Base-by-base conservation (phyloP, 1,284 basidiomycete genomes). In the Blastosporella zonata region DNA sequence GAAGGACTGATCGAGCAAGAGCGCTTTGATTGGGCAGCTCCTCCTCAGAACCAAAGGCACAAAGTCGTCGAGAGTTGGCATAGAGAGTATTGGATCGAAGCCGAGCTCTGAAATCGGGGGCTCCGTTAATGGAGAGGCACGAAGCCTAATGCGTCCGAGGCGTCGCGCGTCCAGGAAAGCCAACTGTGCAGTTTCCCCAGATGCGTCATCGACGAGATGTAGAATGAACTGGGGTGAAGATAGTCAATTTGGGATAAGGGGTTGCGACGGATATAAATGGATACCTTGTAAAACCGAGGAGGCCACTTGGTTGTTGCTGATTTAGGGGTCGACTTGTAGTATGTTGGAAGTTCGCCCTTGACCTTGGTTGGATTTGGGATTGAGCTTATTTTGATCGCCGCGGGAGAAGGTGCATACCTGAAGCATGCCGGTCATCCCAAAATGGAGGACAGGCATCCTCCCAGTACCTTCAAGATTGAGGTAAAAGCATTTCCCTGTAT, bases 391-490 rank as follows among this genome's bases (percentile, higher is more conserved):
- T n/a, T n/a, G n/a, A n/a, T n/a, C n/a, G n/a, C n/a, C n/a, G n/a
- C n/a, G n/a, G n/a, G 13, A 23, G 12, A 2, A 3, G 17, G 5
- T 18, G n/a, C 20, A 21, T 53, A 86, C 85, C 69, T 87, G 82
- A 29, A 92, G 71, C 81, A 84, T 83, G 7, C 89, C 88, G 2
- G 87, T 90, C 89, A 91, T 91, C 1, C 89, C 89, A 57, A 91
- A 88, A 62, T 91, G 88, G 49, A 90, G 69, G 3, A 90, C 82
- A 2, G 87, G 88, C 55, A 78, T 67, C 59, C 72, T 71, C 0
- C 86, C 86, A 18, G 72, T 56, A 2, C 86, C 87, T 33, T 80
- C 77, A 0, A 91, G 72, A 36, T 75, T 73, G n/a, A 91, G 63
- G 62, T 85, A 92, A 60, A 91, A 88, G 51, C 80, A 79, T 65